Base-by-base conservation (phyloP, 352 stramenopile species). In the Phytophthora multivora region DNA sequence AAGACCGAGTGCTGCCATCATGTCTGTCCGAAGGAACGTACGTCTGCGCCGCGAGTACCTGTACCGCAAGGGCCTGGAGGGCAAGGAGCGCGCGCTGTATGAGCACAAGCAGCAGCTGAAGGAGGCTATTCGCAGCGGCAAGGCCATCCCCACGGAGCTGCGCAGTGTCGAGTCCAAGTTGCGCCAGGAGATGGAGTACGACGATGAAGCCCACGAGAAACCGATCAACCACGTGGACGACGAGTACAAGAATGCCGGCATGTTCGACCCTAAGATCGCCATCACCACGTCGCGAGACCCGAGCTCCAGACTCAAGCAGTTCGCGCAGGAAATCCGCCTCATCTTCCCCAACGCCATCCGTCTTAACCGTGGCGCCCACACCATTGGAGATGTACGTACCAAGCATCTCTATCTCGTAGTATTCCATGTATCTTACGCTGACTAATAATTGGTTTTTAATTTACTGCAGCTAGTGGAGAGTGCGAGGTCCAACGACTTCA, bases 241-340 rank as follows among this genome's bases (percentile, higher is more conserved):
- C 80, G 98, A 99, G 80, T 99, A 99, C 78, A 98, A 97, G 66
- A 97, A 98, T 71, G 96, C 96, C 5, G 98, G 97, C 45, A 93
- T 98, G 69, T 91, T 95, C 48, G 97, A 99, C 75, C 98, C 97
- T 30, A 98, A 98, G 59, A 89, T 99, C 36, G 99, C 97, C 59
- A 94, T 99, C 28, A 99, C 97, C 7, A 99, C 98, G 38, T 98
- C 92, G 43, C 95, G 96, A 33, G 92, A 98, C 71, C 98, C 98
- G 25, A 98, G 86, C 51, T 97, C 90, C 45, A 93, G 98, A 12
- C 86, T 99, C 25, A 99, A 99, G 74, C 97, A 99, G 81, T 99
- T 99, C 77, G 90, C 97, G n/a, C 99, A 99, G 86, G 98, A 99
- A 86, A 86, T 99, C 41, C 98, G 98, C 28, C 79, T 98, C 25